These are phyloP conservation scores for Euphorbia pulcherrima DNA, from an alignment of 345 rosid species.

Conservation along the genomic window DNA sequence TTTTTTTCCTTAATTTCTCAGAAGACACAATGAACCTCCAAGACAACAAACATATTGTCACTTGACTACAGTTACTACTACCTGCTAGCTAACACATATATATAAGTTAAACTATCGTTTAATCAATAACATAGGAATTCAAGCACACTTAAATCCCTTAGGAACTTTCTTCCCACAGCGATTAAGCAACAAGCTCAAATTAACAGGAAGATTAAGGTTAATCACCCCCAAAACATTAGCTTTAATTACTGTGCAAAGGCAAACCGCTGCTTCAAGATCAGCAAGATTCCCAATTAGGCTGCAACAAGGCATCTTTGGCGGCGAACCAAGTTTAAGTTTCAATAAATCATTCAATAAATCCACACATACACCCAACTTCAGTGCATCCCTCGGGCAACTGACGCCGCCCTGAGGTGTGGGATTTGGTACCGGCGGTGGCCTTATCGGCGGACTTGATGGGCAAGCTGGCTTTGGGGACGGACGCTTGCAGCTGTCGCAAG, in stretches of 20 bases:
- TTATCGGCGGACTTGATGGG: not conserved
- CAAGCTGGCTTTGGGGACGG: not conserved
- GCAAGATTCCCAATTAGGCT: constrained; percentile 44
- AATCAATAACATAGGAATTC: not conserved
- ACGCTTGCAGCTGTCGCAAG: constrained; percentile 19
- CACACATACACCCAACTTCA: constrained; percentile 52
- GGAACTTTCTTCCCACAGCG: constrained; percentile 50
- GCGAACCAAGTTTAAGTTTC: constrained; percentile 31
- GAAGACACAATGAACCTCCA: too few species aligned
- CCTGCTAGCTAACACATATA: too few species aligned
- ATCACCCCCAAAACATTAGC: constrained; percentile 43
- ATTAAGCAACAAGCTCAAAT: constrained; percentile 53
- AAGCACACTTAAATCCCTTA: constrained; percentile 15
- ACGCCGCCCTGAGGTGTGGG: constrained; percentile 4
- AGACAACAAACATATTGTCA: too few species aligned
- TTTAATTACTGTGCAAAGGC: constrained; percentile 60
- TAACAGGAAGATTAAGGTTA: constrained; percentile 49
- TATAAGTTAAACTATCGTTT: too few species aligned
- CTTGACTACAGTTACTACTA: too few species aligned
- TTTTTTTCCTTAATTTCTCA: too few species aligned
- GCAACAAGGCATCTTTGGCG: constrained; percentile 48
- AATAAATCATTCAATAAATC: constrained; percentile 36
- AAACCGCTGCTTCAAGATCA: constrained; percentile 61
- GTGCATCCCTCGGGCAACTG: constrained; percentile 40
- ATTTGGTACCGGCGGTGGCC: not conserved